phyloP scores from a whole-genome alignment of 78 protist species.

The Blattamonas nauphoetae region DNA sequence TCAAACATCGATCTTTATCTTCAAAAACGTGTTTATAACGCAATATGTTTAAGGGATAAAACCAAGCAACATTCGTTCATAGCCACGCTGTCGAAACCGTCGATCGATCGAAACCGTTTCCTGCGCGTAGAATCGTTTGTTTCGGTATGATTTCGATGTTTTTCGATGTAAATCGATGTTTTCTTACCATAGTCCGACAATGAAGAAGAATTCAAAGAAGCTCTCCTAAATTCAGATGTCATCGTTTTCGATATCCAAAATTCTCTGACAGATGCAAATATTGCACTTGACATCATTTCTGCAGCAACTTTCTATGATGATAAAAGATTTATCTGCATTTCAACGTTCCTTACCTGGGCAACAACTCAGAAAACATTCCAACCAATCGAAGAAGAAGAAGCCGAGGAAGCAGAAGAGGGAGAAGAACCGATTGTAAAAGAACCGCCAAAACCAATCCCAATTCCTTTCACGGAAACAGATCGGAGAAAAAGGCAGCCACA shows the following conservation, averaged over 20 bases:
- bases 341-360: neutral
- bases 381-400: neutral
- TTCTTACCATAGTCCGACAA: neutral
- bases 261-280: neutral
- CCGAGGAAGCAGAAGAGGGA: neutral
- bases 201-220: neutral
- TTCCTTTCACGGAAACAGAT: neutral
- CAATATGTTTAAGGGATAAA: neutral
- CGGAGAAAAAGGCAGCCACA: neutral
- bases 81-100: neutral
- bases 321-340: neutral
- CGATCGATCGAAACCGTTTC: neutral
- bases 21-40: neutral
- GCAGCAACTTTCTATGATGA: neutral
- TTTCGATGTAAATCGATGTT: neutral
- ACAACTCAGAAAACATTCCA: neutral
- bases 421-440: neutral
- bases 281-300: neutral
- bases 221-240: neutral
- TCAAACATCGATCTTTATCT: neutral
- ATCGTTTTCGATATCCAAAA: neutral
- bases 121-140: neutral
- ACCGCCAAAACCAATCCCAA: neutral
- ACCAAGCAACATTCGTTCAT: neutral
- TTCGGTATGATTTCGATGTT: neutral